These are phyloP conservation scores for Pichia sp. DNA, from an alignment of 1,139 yeast species.

Conservation along the genomic window DNA sequence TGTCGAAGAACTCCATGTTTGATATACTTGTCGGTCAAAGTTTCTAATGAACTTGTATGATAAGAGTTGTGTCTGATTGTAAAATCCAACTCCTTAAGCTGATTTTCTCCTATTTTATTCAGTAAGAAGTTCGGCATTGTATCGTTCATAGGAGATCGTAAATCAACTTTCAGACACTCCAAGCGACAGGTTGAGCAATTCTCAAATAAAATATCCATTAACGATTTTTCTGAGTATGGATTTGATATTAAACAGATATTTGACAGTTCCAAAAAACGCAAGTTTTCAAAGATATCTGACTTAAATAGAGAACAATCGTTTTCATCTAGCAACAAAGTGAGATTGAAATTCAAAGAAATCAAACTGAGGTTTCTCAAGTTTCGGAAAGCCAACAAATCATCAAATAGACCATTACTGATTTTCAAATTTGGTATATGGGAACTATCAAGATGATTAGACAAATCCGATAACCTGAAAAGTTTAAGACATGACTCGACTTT, in stretches of 20 bases:
- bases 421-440: conserved; percentile 1
- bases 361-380: conserved; percentile 9
- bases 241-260: conserved; percentile 12
- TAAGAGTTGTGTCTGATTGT: conserved; percentile 35
- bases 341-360: conserved; percentile 6
- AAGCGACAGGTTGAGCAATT: conserved; percentile 29
- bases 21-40: conserved; percentile 27
- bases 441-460: background rate
- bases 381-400: conserved; percentile 1
- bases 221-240: conserved; percentile 2
- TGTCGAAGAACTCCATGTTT: conserved; percentile 24
- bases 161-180: conserved; percentile 34
- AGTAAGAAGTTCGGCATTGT: conserved; percentile 34
- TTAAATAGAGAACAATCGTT: background rate
- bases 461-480: conserved; percentile 5
- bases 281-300: background rate
- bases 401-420: conserved; percentile 3
- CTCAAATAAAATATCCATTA: conserved; percentile 11
- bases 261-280: conserved; percentile 10
- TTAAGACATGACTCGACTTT: conserved; percentile 4
- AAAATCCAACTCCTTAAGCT: conserved; percentile 34
- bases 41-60: conserved; percentile 25
- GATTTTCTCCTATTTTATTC: conserved; percentile 6
- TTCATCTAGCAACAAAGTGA: background rate
- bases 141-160: conserved; percentile 37